Conservation (phyloP, 768 basidiomycete genomes). For the Serpula lacrymans region DNA sequence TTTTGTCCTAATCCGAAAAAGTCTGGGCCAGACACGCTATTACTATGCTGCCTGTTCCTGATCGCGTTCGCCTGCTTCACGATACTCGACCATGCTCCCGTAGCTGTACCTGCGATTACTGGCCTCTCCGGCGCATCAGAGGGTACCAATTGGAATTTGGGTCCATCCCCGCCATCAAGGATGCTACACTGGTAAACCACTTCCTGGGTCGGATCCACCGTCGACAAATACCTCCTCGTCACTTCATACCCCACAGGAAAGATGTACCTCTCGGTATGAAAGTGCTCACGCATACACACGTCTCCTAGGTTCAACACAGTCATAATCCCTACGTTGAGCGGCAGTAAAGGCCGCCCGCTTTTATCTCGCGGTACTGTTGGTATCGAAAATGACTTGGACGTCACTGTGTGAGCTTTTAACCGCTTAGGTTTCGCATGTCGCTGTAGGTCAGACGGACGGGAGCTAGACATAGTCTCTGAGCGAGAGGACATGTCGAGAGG, state of each 20-base stretch:
- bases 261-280: slow-evolving; percentile 85
- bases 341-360: slow-evolving; percentile 65
- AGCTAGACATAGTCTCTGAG: slow-evolving; percentile 10
- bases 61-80: slow-evolving; percentile 81
- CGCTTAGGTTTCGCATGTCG: slow-evolving; percentile 69
- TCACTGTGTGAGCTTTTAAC: slow-evolving; percentile 77
- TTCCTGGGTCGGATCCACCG: slow-evolving; percentile 59
- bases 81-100: slow-evolving; percentile 82
- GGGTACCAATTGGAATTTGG: slow-evolving; percentile 81
- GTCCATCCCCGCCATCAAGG: slow-evolving; percentile 79
- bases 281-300: slow-evolving; percentile 79
- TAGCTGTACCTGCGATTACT: slow-evolving; percentile 82
- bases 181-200: slow-evolving; percentile 83
- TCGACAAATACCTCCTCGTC: slow-evolving; percentile 79
- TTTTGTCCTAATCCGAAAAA: slow-evolving; percentile 87
- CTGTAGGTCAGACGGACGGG: slow-evolving; percentile 25
- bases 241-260: slow-evolving; percentile 87
- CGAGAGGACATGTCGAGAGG: slow-evolving; percentile 11
- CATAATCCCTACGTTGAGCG: slow-evolving; percentile 85
- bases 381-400: slow-evolving; percentile 72
- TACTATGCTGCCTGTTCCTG: slow-evolving; percentile 78
- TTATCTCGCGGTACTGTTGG: slow-evolving; percentile 78
- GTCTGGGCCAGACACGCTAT: slow-evolving; percentile 85
- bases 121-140: slow-evolving; percentile 68
- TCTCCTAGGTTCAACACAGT: slow-evolving; percentile 72